Evolutionary conservation across 805 yeast genomes (phyloP), one percentile per base, ranked within the genome.

Genomic region (Zygosaccharomyces siamensis): DNA sequence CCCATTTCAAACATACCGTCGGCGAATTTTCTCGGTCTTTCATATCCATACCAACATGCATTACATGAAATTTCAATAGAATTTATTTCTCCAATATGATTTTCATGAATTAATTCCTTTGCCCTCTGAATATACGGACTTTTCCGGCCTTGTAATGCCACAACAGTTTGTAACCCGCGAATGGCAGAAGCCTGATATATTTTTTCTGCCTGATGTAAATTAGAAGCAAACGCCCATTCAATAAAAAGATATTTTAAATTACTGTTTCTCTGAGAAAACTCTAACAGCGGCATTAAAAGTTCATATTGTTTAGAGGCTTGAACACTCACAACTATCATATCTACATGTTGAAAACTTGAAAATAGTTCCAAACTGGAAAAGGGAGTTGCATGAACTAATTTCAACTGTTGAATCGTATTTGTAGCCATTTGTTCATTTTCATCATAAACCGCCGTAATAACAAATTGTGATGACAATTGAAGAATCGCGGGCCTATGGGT

Each of bases 21-120:
- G 1, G 68, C 65, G 2, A 62, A 55, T 42, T 60, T 61, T 12
- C 46, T 39, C 4, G 60, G 59, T 39, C 68, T 51, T 37, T 62
- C 66, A 47, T 61, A 58, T 12, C 68, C 68, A 42, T 57, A 64
- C 66, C 66, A 62, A 20, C 65, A 67, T 43, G 61, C 68, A 49
- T 62, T 62, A 3, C 61, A 65, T 10, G 64, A 57, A 21, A 64
- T 49, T 48, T 64, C 68, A 7, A 62, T 57, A 4, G 66, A 61
- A 44, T 60, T 64, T 8, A 64, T 64, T 2, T 60, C 61, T 27
- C 67, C 67, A 16, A 64, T 60, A 46, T 60, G 57, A 36, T 64
- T 66, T 44, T 60, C 60, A 16, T 56, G 47, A 3, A 64, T 55
- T 20, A 64, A 46, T 47, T 64, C 67, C 45, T 64, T 64, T 2